Evolutionary conservation across 805 yeast species (phyloP), one percentile per base, ranked within the genome.

Genomic region (Lipomyces yamadae): DNA sequence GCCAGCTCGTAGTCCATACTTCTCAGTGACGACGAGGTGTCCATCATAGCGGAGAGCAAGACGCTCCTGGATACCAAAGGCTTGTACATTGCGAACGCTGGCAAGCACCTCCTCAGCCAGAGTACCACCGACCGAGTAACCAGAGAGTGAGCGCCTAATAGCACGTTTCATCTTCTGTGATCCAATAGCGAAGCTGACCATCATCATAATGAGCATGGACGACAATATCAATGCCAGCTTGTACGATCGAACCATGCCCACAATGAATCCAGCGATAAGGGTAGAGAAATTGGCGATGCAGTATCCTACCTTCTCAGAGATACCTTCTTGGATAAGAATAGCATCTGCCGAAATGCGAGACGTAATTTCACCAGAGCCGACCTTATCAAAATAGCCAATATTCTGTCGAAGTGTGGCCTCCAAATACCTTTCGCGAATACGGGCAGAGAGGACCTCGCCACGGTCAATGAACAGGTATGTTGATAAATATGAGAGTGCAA

Each of bases 321-420:
- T 79, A 35, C 82, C 83, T 57, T 79, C 82, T 67, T 81, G 83
- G 60, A 80, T 77, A 54, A 76, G 67, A 39, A 77, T 75, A 18
- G 82, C 80, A 58, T 79, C 82, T 37, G 78, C 76, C 54, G 81
- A 79, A 72, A 80, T 80, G 15, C 82, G 78, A 8, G 82, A 77
- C 7, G 82, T 78, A 37, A 80, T 78, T 66, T 78, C 80, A 32
- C 83, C 83, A 34, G 81, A 76, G 24, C 83, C 83, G 11, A 80
- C 72, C 53, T 76, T 74, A 69, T 80, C 83, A 65, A 80, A 81
- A 65, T 76, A 81, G 18, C 79, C 83, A 37, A 80, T 75, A 59
- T 80, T 80, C 68, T 80, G 83, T 45, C 81, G 74, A 59, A 80
- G 72, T 4, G 80, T 72, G 0, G 81, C 76, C 65, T 71, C 68